Evolutionary conservation across 139 green algal genomes (phyloP), one percentile per base, ranked within the genome.

Genomic region (Chlorella vulgaris): DNA sequence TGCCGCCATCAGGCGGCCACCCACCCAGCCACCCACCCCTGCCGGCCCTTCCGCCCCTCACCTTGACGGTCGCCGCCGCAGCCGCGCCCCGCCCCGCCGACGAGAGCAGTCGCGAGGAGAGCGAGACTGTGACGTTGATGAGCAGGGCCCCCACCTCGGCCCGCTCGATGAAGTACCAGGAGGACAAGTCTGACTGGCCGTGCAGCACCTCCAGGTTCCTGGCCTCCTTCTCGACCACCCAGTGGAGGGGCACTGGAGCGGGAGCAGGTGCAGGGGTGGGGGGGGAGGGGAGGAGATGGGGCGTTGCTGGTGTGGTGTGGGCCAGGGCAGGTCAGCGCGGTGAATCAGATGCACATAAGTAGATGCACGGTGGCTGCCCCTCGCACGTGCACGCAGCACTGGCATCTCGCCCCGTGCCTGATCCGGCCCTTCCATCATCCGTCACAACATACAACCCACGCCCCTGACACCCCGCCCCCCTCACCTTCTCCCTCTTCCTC

Each of bases 91-190:
- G 55, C 55, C 29, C 50, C 4, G 61, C 65, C 1, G 55, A 39
- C 26, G 84, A 74, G 35, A 91, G 86, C 38, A 94, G 81, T 67
- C 88, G 88, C 26, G 85, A 93, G n/a, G 87, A 90, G 31, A 97
- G 86, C 15, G 91, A 89, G 22, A 97, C 88, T 38, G 91, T 96
- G 29, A 96, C 89, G 81, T 96, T 96, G 81, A 93, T 83, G 40
- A 81, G 75, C 36, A 95, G 78, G 55, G 85, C 84, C 18, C 85
- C 82, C 28, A 96, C 84, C 61, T 90, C 79, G 26, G 92, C 91
- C 5, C 84, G 84, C 86, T 96, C 87, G 0, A 94, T 85, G 78
- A 94, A 94, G 77, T 88, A 93, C 90, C 90, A 93, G 69, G 86
- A 88, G 31, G 77, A 92, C 29, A 88, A 91, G 82, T 88, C 90